Evolutionary conservation across 164 flowering plant genomes (phyloP), one percentile per base, ranked within the genome.

Genomic region (Nymphaea thermarum): DNA sequence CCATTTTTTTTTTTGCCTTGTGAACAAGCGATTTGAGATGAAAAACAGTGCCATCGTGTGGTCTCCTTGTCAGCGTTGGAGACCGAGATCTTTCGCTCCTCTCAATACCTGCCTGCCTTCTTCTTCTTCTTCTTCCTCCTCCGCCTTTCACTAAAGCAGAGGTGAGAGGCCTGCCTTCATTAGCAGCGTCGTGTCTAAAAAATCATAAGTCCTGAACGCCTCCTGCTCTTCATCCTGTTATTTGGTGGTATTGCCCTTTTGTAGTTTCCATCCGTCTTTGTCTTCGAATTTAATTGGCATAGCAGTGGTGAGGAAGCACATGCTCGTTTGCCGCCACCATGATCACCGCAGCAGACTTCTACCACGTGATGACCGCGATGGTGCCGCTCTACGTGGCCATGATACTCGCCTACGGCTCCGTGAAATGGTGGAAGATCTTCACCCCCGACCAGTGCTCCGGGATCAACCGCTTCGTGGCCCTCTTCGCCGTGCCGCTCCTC

Each of bases 321-420:
- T 7, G 12, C 57, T 62, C 64, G 11, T 41, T 62, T 3, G 11
- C 18, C 11, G 25, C 16, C 65, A 51, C 43, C 63, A 91, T 92
- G 98, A 92, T 92, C 65, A 82, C 79, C 0, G 6, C 67, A 64
- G n/a, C 73, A 4, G 98, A 89, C 67, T 87, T 92, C 76, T 89
- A 92, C 89, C 91, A 92, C 76, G 98, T 92, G 2, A 86, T 92
- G 92, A 89, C 98, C 0, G 96, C 98, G 12, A 79, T 92, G 74
- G 96, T 92, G 2, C 98, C 98, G n/a, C 89, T 92, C 16, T 91
- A 91, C 77, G 98, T 91, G 41, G 98, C 98, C 75, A 91, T 91
- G 98, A 82, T 87, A 44, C 70, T 91, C 45, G 98, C 98, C 62
- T 91, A 91, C 66, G 98, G 93, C n/a, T 91, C 98, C 0, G 98